Percentiles rank a stretch among this genome's conserved stretches.
These are phyloP conservation scores for Salicornia ramosissima DNA, from an alignment of 148 eudicot genomes.

Conservation along the genomic window DNA sequence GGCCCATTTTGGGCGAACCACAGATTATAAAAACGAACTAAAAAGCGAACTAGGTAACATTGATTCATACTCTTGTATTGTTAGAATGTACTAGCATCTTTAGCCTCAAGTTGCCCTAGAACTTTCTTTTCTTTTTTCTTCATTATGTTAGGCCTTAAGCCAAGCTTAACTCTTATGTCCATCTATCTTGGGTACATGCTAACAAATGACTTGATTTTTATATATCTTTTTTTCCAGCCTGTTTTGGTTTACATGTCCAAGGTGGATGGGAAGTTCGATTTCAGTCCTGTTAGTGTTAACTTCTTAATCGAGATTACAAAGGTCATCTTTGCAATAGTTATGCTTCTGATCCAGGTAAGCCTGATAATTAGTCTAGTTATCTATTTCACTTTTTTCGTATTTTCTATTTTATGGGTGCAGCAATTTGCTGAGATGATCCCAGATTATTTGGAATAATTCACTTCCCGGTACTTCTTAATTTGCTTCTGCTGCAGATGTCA, in stretches of 20 bases:
- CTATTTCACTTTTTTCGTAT: not conserved
- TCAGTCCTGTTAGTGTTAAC: slow-evolving; percentile 81
- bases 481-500: not conserved
- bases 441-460: not conserved
- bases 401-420: not conserved
- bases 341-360: slow-evolving; percentile 70
- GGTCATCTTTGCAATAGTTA: slow-evolving; percentile 63
- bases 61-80: not conserved
- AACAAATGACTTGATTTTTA: not conserved
- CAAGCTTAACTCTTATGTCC: not conserved
- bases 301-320: slow-evolving; percentile 66
- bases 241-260: slow-evolving; percentile 80
- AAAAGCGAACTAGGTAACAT: too few relatives aligned
- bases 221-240: slow-evolving; percentile 41
- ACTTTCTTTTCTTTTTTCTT: too few relatives aligned
- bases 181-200: not conserved
- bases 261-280: slow-evolving; percentile 75
- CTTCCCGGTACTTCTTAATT: slow-evolving; percentile 2
- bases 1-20: too few relatives aligned
- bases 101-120: not conserved
- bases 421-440: not conserved
- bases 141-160: not conserved
- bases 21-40: too few relatives aligned
- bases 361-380: not conserved
- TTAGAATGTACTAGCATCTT: not conserved